Evolutionary conservation across 1,139 yeast species (phyloP).

Genomic region (Suhomyces bokatorum): DNA sequence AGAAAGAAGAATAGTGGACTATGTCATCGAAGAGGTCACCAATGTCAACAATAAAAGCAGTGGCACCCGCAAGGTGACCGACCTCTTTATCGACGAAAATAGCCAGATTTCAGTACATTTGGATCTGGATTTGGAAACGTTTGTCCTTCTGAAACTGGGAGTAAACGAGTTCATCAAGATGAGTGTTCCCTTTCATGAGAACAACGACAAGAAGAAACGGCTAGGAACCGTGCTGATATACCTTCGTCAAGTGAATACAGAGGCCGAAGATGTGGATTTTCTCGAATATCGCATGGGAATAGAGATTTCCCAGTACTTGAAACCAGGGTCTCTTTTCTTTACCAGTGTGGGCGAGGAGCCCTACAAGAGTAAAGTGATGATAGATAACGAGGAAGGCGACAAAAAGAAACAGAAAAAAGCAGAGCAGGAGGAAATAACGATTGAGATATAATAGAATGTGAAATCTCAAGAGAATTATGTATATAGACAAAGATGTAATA

Average conservation of each 20-base stretch:
- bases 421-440: slow-evolving; percentile 12
- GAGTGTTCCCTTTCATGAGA: slow-evolving; percentile 33
- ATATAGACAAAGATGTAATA: background rate
- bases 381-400: slow-evolving; percentile 5
- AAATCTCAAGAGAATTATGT: background rate
- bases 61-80: background rate
- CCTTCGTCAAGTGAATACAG: slow-evolving; percentile 24
- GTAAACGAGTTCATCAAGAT: slow-evolving; percentile 31
- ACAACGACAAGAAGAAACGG: slow-evolving; percentile 22
- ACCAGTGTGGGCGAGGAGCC: slow-evolving; percentile 15
- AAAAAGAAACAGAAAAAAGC: background rate
- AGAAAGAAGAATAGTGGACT: slow-evolving; percentile 26
- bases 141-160: slow-evolving; percentile 14
- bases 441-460: slow-evolving; percentile 4
- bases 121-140: slow-evolving; percentile 15
- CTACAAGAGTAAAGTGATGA: slow-evolving; percentile 19
- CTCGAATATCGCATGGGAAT: slow-evolving; percentile 26
- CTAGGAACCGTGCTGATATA: slow-evolving; percentile 37
- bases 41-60: slow-evolving; percentile 3
- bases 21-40: slow-evolving; percentile 7
- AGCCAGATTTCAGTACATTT: slow-evolving; percentile 29
- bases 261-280: slow-evolving; percentile 8
- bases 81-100: slow-evolving; percentile 28
- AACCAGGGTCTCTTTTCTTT: slow-evolving; percentile 13
- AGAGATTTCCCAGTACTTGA: slow-evolving; percentile 28